These are phyloP conservation scores for Cyclotella kingstonii DNA, from an alignment of 108 stramenopile genomes.

Conservation along the genomic window DNA sequence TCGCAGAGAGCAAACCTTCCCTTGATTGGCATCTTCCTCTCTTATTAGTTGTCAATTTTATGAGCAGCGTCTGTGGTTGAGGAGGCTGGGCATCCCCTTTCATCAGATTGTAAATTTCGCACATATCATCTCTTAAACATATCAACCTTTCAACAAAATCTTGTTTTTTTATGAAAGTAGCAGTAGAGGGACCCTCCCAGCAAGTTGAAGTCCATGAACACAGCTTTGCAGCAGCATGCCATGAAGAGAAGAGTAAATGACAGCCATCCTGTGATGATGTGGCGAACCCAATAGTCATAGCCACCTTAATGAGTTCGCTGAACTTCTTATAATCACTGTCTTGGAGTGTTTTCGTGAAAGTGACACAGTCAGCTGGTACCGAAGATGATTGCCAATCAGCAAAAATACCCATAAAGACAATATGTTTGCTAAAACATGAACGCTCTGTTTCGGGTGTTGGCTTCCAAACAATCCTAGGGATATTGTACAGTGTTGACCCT, in stretches of 20 bases:
- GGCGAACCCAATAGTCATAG: constrained; percentile 52
- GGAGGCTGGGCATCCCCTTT: constrained; percentile 5
- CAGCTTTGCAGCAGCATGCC: constrained; percentile 66
- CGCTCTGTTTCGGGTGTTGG: neutral
- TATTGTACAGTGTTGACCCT: constrained; percentile 24
- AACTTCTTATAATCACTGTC: constrained; percentile 21
- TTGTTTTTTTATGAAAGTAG: constrained; percentile 10
- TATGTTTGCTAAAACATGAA: constrained; percentile 38
- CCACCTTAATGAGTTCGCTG: constrained; percentile 24
- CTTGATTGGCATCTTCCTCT: constrained; percentile 28
- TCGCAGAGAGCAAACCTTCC: constrained; percentile 42
- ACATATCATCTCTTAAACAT: constrained; percentile 36
- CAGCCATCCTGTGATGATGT: constrained; percentile 53
- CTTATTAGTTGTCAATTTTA: constrained; percentile 4
- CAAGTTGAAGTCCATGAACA: constrained; percentile 22
- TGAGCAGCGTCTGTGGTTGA: constrained; percentile 12
- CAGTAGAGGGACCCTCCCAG: constrained; percentile 28
- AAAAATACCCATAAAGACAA: constrained; percentile 62
- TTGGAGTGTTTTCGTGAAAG: neutral
- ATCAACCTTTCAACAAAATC: constrained; percentile 18
- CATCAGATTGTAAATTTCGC: constrained; percentile 28
- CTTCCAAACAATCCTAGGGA: constrained; percentile 22
- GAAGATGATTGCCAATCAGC: constrained; percentile 56
- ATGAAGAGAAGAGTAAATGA: constrained; percentile 68
- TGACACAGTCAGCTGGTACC: constrained; percentile 32